phyloP scores from a whole-genome alignment of 805 yeast species.

The Hagleromyces aurorensis region DNA sequence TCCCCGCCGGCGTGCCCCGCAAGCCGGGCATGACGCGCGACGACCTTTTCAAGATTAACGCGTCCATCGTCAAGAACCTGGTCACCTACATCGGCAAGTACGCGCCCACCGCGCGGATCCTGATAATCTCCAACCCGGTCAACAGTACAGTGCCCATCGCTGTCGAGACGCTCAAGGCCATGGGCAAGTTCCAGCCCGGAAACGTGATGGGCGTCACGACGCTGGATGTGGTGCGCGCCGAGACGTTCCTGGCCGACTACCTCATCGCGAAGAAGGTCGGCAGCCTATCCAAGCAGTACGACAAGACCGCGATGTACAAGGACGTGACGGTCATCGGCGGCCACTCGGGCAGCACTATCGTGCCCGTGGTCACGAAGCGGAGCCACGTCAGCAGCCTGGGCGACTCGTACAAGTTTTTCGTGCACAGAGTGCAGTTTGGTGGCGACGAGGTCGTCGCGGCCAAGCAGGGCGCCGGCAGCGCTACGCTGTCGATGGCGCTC shows the following conservation, averaged over 20 bases:
- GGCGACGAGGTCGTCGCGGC: conserved; percentile 88
- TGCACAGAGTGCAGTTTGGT: conserved; percentile 76
- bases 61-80: conserved; percentile 70
- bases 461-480: conserved; percentile 77
- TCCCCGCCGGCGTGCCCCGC: conserved; percentile 88
- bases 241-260: conserved; percentile 45
- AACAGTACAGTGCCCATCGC: conserved; percentile 81
- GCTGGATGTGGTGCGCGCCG: conserved; percentile 70
- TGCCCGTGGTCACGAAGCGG: conserved; percentile 59
- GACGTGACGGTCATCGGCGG: conserved; percentile 76
- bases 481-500: conserved; percentile 80
- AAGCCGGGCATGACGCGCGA: conserved; percentile 88
- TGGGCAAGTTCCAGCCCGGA: conserved; percentile 68
- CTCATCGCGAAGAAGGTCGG: conserved; percentile 4
- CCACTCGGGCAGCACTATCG: conserved; percentile 78
- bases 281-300: conserved; percentile 6
- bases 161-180: conserved; percentile 65
- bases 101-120: conserved; percentile 61
- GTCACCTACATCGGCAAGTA: conserved; percentile 60
- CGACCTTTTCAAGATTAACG: conserved; percentile 77
- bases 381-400: conserved; percentile 37
- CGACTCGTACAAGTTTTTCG: conserved; percentile 47
- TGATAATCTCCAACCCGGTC: conserved; percentile 73
- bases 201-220: conserved; percentile 80
- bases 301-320: conserved; percentile 40